phyloP scores from a whole-genome alignment of 345 rosid species.

The Eutrema japonicum region DNA sequence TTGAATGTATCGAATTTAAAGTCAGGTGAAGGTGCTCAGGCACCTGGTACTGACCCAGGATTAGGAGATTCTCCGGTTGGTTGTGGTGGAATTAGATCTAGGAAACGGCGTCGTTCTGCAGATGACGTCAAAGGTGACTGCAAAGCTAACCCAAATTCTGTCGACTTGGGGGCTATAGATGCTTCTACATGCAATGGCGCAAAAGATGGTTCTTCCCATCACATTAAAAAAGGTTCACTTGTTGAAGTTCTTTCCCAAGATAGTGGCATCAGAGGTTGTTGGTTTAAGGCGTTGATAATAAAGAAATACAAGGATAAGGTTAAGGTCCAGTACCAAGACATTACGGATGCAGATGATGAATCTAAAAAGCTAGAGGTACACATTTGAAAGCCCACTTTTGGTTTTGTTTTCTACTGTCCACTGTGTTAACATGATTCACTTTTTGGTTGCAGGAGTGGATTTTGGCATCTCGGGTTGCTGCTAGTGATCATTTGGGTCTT shows the following conservation, averaged over 20 bases:
- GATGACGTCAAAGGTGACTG: constrained; percentile 36
- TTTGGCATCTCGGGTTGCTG: constrained; percentile 58
- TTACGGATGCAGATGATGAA: constrained; percentile 71
- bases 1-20: constrained; percentile 39
- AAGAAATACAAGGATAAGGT: constrained; percentile 65
- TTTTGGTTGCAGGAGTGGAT: constrained; percentile 71
- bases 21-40: constrained; percentile 35
- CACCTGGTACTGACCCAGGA: constrained; percentile 27
- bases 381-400: background rate
- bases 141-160: constrained; percentile 38
- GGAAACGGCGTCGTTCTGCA: constrained; percentile 51
- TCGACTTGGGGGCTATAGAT: constrained; percentile 32
- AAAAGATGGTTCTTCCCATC: constrained; percentile 30
- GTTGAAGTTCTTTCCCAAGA: constrained; percentile 81
- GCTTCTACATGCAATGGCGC: constrained; percentile 28
- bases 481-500: constrained; percentile 57
- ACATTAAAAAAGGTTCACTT: constrained; percentile 58
- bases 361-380: constrained; percentile 66
- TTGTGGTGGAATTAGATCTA: constrained; percentile 47
- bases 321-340: constrained; percentile 79
- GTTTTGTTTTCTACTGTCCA: constrained; percentile 10
- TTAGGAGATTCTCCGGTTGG: constrained; percentile 43
- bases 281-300: constrained; percentile 73
- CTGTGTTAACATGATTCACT: constrained; percentile 20
- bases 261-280: constrained; percentile 88